Percentiles rank a stretch among this genome's conserved stretches.
These are phyloP conservation scores for Pisolithus thermaeus DNA, from an alignment of 1,284 basidiomycete genomes.

Conservation along the genomic window DNA sequence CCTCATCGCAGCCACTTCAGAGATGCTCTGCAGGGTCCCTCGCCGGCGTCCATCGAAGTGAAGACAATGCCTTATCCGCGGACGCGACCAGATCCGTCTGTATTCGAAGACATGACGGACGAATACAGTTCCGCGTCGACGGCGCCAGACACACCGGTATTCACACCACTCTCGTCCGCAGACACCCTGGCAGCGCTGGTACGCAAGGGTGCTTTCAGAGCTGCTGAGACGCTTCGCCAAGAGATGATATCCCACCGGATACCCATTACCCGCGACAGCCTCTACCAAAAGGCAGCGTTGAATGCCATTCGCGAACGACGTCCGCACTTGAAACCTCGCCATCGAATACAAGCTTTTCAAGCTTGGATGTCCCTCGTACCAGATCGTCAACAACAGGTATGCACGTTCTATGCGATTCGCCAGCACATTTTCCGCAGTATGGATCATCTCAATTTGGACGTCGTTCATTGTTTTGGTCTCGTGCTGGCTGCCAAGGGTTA, in stretches of 20 bases:
- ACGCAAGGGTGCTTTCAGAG: conserved; percentile 12
- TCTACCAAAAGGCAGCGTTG: conserved; percentile 25
- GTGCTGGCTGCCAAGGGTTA: conserved; percentile 26
- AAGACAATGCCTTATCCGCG: conserved; percentile 26
- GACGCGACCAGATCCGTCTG: conserved; percentile 17
- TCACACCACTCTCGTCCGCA: conserved; percentile 21
- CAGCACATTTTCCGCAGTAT: conserved; percentile 19
- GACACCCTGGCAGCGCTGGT: conserved; percentile 21
- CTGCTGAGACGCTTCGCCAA: conserved; percentile 22
- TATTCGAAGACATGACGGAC: conserved; percentile 23
- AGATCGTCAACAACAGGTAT: conserved; percentile 12
- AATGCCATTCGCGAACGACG: conserved; percentile 14
- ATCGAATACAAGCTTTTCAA: conserved; percentile 16
- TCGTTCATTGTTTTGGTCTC: conserved; percentile 24
- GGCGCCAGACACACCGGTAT: conserved; percentile 2
- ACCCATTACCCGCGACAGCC: conserved; percentile 16
- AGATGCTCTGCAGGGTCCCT: conserved; percentile 19
- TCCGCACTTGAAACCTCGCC: conserved; percentile 2
- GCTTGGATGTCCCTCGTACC: conserved; percentile 26
- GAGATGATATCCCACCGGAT: conserved; percentile 19
- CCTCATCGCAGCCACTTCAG: conserved; percentile 19
- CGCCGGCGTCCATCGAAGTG: conserved; percentile 26
- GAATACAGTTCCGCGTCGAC: conserved; percentile 19
- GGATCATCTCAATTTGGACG: conserved; percentile 23
- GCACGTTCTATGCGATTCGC: conserved; percentile 20